phyloP scores from a whole-genome alignment of 768 basidiomycete species.

The Termitomyces sp. region DNA sequence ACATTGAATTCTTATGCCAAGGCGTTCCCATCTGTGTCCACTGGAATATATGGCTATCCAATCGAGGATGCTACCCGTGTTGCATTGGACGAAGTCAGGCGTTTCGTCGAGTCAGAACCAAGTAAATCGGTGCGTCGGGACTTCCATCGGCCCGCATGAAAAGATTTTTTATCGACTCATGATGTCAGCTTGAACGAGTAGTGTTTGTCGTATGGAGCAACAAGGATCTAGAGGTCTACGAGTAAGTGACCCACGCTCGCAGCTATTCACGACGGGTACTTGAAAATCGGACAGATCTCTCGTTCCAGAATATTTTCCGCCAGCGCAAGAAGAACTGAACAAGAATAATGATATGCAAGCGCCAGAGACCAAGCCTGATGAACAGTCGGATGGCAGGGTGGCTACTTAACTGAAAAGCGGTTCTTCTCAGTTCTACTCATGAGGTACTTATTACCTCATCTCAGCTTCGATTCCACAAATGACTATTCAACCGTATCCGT shows the following conservation, averaged over 20 bases:
- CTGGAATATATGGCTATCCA: slow-evolving; percentile 78
- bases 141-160: no score
- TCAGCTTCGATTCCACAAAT: neutral
- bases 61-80: slow-evolving; percentile 68
- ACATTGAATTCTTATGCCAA: slow-evolving; percentile 24
- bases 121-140: slow-evolving; percentile 39
- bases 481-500: neutral
- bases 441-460: neutral
- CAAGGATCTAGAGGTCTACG: slow-evolving; percentile 59
- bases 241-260: slow-evolving; percentile 39
- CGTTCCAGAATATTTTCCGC: slow-evolving; percentile 66
- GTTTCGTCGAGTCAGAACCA: slow-evolving; percentile 50
- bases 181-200: slow-evolving; percentile 57
- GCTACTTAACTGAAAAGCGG: neutral
- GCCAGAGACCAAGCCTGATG: neutral
- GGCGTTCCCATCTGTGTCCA: slow-evolving; percentile 83
- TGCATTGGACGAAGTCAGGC: slow-evolving; percentile 56
- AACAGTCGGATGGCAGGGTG: neutral
- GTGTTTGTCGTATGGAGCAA: slow-evolving; percentile 75
- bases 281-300: slow-evolving; percentile 28
- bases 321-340: slow-evolving; percentile 5
- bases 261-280: neutral
- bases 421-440: neutral
- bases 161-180: neutral
- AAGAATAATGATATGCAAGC: neutral